A percentile compares a stretch with the other conserved stretches of the same genome.
These are phyloP conservation scores for Talaromyces thailandensis DNA, from an alignment of 495 filamentous ascomycete genomes.

Conservation along the genomic window DNA sequence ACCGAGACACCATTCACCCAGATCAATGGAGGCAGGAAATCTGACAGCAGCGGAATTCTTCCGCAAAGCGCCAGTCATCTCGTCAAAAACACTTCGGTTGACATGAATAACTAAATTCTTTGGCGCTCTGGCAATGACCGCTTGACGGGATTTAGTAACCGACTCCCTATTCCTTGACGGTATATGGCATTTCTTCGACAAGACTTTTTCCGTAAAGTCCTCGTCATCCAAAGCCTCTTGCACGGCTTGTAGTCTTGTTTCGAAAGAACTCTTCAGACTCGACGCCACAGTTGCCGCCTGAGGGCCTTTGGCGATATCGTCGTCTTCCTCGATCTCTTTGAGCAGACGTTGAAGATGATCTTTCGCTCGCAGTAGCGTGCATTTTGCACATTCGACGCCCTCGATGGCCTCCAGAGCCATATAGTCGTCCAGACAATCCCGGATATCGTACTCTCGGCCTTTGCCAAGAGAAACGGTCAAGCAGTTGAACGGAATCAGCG, in stretches of 20 bases:
- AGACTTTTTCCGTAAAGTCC: conserved; percentile 67
- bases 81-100: conserved; percentile 87
- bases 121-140: conserved; percentile 73
- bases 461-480: conserved; percentile 71
- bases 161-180: conserved; percentile 54
- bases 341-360: conserved; percentile 40
- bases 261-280: conserved; percentile 25
- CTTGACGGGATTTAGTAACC: conserved; percentile 81
- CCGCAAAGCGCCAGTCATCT: conserved; percentile 59
- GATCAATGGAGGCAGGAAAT: conserved; percentile 65
- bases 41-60: conserved; percentile 76
- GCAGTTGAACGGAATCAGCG: conserved; percentile 87
- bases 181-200: conserved; percentile 66
- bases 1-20: conserved; percentile 72
- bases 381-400: conserved; percentile 86
- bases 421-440: conserved; percentile 75
- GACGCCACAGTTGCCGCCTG: conserved; percentile 18
- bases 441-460: conserved; percentile 50
- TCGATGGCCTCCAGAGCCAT: conserved; percentile 76
- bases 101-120: conserved; percentile 74
- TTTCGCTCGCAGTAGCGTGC: conserved; percentile 58
- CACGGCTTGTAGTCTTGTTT: conserved; percentile 50
- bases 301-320: conserved; percentile 9
- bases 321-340: conserved; percentile 21
- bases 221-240: conserved; percentile 65